Evolutionary conservation across 202 grass and related monocot genomes (phyloP).

Genomic region (Saccharum hybrid): DNA sequence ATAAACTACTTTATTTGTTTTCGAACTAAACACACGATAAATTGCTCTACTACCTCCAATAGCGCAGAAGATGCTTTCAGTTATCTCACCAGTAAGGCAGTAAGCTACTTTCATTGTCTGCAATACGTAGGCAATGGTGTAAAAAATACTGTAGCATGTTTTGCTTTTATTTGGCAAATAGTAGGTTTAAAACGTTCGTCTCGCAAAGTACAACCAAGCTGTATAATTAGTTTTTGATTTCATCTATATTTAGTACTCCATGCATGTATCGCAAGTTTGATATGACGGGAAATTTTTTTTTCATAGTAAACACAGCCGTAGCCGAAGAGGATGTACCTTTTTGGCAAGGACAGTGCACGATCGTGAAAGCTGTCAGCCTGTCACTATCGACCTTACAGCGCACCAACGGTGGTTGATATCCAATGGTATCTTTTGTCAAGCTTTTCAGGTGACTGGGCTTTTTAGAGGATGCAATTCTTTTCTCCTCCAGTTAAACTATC

Average conservation of each 20-base stretch:
- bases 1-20: too few relatives aligned
- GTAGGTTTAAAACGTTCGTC: too few relatives aligned
- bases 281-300: too few relatives aligned
- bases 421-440: not conserved
- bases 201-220: too few relatives aligned
- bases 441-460: not conserved
- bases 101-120: not conserved
- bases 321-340: not conserved
- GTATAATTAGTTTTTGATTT: too few relatives aligned
- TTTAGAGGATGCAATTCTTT: not conserved
- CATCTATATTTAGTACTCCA: too few relatives aligned
- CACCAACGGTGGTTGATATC: constrained; percentile 1
- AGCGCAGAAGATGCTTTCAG: not conserved
- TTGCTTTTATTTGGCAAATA: too few relatives aligned
- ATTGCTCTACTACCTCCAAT: not conserved
- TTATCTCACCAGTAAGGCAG: not conserved
- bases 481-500: not conserved
- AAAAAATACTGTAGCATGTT: too few relatives aligned
- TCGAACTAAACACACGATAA: too few relatives aligned
- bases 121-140: too few relatives aligned
- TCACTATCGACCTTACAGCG: not conserved
- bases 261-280: too few relatives aligned
- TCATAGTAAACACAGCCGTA: too few relatives aligned
- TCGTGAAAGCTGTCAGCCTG: constrained; percentile 17
- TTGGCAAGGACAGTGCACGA: not conserved